Conservation (phyloP, 2,329 filamentous ascomycete genomes). For the Sphaceloma murrayae region DNA sequence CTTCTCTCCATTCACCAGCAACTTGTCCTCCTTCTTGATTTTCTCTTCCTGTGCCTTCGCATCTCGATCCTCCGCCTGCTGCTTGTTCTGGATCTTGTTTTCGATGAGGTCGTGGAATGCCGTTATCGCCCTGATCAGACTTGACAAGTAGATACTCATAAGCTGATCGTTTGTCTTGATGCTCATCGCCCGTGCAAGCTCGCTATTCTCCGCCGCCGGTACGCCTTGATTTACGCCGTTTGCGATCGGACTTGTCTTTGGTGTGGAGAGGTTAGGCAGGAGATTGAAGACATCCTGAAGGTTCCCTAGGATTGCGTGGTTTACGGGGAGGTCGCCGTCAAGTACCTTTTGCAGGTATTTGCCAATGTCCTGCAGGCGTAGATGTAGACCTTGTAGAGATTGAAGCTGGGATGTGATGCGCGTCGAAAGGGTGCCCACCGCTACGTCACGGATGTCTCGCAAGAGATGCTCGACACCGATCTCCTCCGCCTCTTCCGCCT, state of each 20-base stretch:
- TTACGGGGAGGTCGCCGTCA: conserved; percentile 83
- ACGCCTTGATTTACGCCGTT: conserved; percentile 47
- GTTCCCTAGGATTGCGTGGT: conserved; percentile 93
- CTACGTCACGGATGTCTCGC: conserved; percentile 95
- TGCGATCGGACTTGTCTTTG: conserved; percentile 48
- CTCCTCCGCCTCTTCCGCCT: conserved; percentile 97
- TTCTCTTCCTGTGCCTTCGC: conserved; percentile 58
- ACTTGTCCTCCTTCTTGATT: conserved; percentile 53
- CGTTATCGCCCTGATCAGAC: conserved; percentile 92
- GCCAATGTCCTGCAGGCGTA: conserved; percentile 89
- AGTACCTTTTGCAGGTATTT: conserved; percentile 93
- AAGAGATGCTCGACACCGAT: conserved; percentile 97
- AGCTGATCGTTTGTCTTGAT: conserved; percentile 99
- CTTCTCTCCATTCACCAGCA: conserved; percentile 47
- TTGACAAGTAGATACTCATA: conserved; percentile 96
- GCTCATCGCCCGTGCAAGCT: conserved; percentile 92
- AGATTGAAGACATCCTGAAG: conserved; percentile 99
- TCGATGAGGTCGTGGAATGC: conserved; percentile 99
- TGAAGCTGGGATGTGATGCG: conserved; percentile 96
- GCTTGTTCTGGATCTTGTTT: conserved; percentile 99
- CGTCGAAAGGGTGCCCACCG: conserved; percentile 90
- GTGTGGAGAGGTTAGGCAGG: conserved; percentile 86
- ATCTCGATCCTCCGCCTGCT: conserved; percentile 93
- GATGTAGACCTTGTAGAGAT: conserved; percentile 89
- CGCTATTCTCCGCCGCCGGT: conserved; percentile 57